phyloP scores from a whole-genome alignment of 1,284 basidiomycete genomes.

The Ganoderma resinaceum region DNA sequence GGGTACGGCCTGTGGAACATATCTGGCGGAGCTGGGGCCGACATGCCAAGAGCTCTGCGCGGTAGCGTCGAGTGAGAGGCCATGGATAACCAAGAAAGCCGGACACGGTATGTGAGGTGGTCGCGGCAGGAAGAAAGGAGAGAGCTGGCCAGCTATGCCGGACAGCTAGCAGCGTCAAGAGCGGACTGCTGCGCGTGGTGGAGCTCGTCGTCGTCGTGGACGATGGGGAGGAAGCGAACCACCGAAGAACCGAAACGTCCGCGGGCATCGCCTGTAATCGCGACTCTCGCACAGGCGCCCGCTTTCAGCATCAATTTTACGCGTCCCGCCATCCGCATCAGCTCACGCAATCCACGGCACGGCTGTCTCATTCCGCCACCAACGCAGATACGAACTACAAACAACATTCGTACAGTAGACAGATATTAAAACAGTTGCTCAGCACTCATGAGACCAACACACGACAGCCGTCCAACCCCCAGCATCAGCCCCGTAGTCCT shows the following conservation, averaged over 20 bases:
- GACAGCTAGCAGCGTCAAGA: constrained; percentile 25
- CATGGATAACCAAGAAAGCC: constrained; percentile 23
- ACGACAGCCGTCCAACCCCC: not conserved
- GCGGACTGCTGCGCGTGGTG: constrained; percentile 20
- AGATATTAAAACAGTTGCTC: too few species aligned
- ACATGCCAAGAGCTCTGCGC: constrained; percentile 39
- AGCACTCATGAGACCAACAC: not conserved
- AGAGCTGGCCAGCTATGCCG: constrained; percentile 23
- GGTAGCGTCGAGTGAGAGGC: constrained; percentile 31
- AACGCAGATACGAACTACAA: too few species aligned
- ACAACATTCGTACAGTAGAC: too few species aligned
- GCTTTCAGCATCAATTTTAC: constrained; percentile 11
- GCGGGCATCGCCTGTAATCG: constrained; percentile 22
- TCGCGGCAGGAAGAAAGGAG: not conserved
- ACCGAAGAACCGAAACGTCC: constrained; percentile 20
- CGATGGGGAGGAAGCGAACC: constrained; percentile 29
- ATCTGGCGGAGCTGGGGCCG: constrained; percentile 39
- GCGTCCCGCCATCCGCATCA: not conserved
- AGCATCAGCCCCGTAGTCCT: not conserved
- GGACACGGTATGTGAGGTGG: not conserved
- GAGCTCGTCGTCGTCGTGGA: constrained; percentile 30
- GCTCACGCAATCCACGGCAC: not conserved
- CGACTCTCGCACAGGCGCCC: constrained; percentile 11
- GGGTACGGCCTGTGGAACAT: constrained; percentile 53
- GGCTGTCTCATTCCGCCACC: not conserved